Evolutionary conservation across 2,329 filamentous ascomycete species (phyloP).

Genomic region (Sarocladium strictum): DNA sequence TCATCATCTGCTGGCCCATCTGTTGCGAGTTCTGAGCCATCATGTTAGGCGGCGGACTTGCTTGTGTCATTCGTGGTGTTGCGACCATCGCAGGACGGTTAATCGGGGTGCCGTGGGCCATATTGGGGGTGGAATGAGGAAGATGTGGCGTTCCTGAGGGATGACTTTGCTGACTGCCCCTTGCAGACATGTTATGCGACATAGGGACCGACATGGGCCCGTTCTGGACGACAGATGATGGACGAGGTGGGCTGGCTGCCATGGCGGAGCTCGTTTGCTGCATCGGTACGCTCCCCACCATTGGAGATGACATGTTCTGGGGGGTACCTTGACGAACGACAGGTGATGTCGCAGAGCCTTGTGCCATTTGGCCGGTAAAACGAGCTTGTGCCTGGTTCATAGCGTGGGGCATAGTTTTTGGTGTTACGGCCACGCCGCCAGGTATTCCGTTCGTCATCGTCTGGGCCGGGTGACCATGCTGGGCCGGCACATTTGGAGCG

Average conservation of each 20-base stretch:
- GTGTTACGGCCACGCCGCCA: conserved; percentile 27
- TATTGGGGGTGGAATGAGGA: conserved; percentile 55
- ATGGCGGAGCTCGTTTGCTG: conserved; percentile 61
- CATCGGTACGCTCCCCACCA: conserved; percentile 57
- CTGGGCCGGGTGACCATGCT: conserved; percentile 28
- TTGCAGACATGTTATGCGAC: conserved; percentile 56
- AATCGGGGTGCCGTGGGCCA: conserved; percentile 54
- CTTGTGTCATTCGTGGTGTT: conserved; percentile 58
- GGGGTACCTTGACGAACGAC: conserved; percentile 57
- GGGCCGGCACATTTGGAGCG: conserved; percentile 16
- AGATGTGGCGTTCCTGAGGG: conserved; percentile 57
- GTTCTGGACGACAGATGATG: conserved; percentile 59
- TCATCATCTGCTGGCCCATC: conserved; percentile 47
- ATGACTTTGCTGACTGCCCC: conserved; percentile 63
- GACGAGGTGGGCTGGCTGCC: conserved; percentile 61
- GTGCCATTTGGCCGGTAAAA: conserved; percentile 51
- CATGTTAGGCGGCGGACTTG: conserved; percentile 54
- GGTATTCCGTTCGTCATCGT: conserved; percentile 32
- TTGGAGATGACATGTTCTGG: conserved; percentile 60
- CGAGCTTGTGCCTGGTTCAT: conserved; percentile 28
- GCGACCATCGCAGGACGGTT: conserved; percentile 43
- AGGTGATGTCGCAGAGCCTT: conserved; percentile 63
- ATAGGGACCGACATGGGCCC: conserved; percentile 53
- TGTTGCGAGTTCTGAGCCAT: conserved; percentile 49
- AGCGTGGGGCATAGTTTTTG: conserved; percentile 23